phyloP scores from a whole-genome alignment of 192 early-diverging fungal species.

The Cetraspora pellucida region DNA sequence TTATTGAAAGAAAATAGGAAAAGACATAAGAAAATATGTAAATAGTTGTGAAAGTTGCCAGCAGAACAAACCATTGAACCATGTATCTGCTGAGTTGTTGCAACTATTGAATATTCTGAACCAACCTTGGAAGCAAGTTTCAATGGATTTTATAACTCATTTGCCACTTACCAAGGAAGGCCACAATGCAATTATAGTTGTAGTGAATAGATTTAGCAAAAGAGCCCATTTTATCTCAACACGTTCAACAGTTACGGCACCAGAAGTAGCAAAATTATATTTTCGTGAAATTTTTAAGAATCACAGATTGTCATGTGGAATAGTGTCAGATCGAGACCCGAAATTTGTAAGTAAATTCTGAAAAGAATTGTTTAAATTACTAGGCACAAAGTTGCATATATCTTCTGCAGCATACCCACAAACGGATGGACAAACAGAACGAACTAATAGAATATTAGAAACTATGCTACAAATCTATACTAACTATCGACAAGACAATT shows the following conservation, averaged over 20 bases:
- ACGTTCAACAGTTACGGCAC: constrained; percentile 15
- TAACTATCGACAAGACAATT: constrained; percentile 45
- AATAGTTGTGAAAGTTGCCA: constrained; percentile 33
- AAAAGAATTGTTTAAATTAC: constrained; percentile 29
- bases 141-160: constrained; percentile 45
- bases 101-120: constrained; percentile 35
- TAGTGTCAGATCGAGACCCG: constrained; percentile 50
- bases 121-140: constrained; percentile 39
- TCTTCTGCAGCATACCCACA: constrained; percentile 39
- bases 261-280: constrained; percentile 18
- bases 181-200: constrained; percentile 43
- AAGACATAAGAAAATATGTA: constrained; percentile 29
- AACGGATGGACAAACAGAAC: constrained; percentile 40
- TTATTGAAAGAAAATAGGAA: constrained; percentile 21
- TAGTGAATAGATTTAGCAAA: constrained; percentile 50
- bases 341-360: constrained; percentile 50
- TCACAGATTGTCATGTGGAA: constrained; percentile 43
- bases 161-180: constrained; percentile 31
- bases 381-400: constrained; percentile 42
- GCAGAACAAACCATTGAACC: constrained; percentile 32
- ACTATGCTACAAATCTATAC: constrained; percentile 36
- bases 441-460: constrained; percentile 31
- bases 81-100: constrained; percentile 38
- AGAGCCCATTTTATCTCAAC: constrained; percentile 25
- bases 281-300: constrained; percentile 37